Evolutionary conservation across 1,284 basidiomycete species (phyloP).

Genomic region (Rhodotorula sp.): DNA sequence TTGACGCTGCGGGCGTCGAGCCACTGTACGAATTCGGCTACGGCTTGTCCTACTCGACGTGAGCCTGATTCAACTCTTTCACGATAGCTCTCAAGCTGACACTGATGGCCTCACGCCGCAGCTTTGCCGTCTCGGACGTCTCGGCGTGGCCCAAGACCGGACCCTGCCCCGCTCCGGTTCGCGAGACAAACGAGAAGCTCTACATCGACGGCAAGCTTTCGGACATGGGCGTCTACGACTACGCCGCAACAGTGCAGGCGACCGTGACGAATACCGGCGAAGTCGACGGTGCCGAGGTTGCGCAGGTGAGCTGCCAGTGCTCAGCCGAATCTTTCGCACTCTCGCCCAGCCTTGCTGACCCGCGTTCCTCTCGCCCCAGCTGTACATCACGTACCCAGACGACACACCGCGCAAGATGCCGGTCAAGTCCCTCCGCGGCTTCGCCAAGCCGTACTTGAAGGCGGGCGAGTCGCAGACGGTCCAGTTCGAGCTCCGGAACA

Average conservation of each 20-base stretch:
- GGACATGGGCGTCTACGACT: constrained; percentile 46
- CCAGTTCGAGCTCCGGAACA: constrained; percentile 50
- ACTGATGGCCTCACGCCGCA: not conserved
- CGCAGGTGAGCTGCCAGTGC: constrained; percentile 45
- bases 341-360: not conserved
- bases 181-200: constrained; percentile 51
- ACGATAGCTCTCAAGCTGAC: not conserved
- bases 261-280: constrained; percentile 53
- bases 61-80: not conserved
- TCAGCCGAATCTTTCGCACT: not conserved
- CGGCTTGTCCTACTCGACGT: constrained; percentile 52
- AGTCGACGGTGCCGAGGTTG: constrained; percentile 51
- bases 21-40: constrained; percentile 54
- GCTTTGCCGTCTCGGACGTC: constrained; percentile 49
- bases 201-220: constrained; percentile 18
- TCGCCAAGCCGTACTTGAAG: constrained; percentile 45
- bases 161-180: constrained; percentile 18
- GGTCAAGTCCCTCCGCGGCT: constrained; percentile 48
- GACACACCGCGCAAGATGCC: constrained; percentile 25
- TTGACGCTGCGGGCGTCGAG: constrained; percentile 45
- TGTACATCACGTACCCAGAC: constrained; percentile 50
- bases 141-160: constrained; percentile 35
- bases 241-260: constrained; percentile 48
- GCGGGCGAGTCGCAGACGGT: constrained; percentile 46
- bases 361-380: constrained; percentile 35